These are phyloP conservation scores for Yarrowia yakushimensis DNA, from an alignment of 805 yeast species.

Conservation along the genomic window DNA sequence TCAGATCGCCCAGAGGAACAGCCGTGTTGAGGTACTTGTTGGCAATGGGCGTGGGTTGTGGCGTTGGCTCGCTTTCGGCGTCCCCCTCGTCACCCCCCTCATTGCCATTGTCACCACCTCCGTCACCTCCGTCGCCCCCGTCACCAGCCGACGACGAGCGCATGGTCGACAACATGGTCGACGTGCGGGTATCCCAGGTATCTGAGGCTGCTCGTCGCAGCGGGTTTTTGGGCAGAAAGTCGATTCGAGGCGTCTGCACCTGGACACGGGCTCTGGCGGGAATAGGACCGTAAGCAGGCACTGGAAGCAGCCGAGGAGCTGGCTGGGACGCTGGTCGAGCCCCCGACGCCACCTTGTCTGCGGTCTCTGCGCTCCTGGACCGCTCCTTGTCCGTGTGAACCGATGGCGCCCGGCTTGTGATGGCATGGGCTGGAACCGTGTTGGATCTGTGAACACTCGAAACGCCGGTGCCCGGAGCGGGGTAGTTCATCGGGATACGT, in stretches of 20 bases:
- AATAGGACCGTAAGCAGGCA: background rate
- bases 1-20: background rate
- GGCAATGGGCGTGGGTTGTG: constrained; percentile 10
- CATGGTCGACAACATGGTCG: constrained; percentile 1
- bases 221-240: background rate
- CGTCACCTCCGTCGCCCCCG: background rate
- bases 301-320: background rate
- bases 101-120: background rate
- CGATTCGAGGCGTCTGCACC: background rate
- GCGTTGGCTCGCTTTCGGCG: background rate
- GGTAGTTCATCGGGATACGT: too few relatives aligned
- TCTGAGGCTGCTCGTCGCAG: constrained; percentile 3
- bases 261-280: background rate
- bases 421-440: background rate
- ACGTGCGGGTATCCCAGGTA: constrained; percentile 17
- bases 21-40: constrained; percentile 20
- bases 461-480: background rate
- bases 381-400: background rate
- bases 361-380: background rate
- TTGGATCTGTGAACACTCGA: constrained; percentile 13
- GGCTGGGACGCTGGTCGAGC: background rate
- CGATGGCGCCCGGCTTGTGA: background rate
- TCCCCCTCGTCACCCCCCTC: background rate
- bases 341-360: background rate
- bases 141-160: background rate